Conservation (phyloP, 1,139 yeast genomes). For the Spencermartinsiella ligniputridi region DNA sequence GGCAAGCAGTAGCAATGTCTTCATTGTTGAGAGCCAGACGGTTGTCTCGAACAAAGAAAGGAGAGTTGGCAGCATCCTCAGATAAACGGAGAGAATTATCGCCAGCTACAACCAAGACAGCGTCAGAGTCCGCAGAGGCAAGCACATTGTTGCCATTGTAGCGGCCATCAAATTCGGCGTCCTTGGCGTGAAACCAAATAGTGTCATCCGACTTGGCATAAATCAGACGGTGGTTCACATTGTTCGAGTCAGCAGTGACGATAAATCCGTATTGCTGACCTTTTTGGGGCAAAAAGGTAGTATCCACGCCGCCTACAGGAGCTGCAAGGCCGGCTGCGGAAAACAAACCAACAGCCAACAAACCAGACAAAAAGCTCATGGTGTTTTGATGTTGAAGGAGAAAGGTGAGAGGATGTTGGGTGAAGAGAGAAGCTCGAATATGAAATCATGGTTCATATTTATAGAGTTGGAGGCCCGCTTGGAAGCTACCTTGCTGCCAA, state of each 20-base stretch:
- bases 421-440: too few relatives aligned
- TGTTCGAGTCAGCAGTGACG: neutral
- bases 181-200: neutral
- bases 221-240: neutral
- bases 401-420: too few relatives aligned
- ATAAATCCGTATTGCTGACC: neutral
- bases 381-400: too few relatives aligned
- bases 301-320: neutral
- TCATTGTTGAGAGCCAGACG: neutral
- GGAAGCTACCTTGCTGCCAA: too few relatives aligned
- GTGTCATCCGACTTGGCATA: neutral
- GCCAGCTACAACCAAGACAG: neutral
- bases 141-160: neutral
- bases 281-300: neutral
- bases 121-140: neutral
- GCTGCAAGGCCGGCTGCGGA: neutral
- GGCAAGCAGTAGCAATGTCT: slow-evolving; percentile 8
- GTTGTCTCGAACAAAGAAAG: neutral
- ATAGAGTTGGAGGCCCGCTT: too few relatives aligned
- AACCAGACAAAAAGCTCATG: neutral
- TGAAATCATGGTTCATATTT: too few relatives aligned
- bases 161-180: neutral
- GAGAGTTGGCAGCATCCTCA: slow-evolving; percentile 4
- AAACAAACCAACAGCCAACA: neutral
- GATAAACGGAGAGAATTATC: slow-evolving; percentile 12